phyloP scores from a whole-genome alignment of 169 alveolate genomes.

The Cryptosporidium baileyi region DNA sequence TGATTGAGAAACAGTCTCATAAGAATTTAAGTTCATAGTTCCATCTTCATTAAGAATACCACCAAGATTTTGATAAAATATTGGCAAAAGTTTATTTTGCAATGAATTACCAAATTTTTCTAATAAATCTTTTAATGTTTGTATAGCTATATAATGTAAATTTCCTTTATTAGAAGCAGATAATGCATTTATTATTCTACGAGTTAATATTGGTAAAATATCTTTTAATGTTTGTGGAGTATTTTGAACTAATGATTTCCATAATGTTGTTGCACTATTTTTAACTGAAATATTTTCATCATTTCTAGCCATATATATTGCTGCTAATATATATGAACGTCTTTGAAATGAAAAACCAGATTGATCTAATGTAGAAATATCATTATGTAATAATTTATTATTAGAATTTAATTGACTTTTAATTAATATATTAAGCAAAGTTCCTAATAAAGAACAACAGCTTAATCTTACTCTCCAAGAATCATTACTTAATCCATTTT shows the following conservation, averaged over 20 bases:
- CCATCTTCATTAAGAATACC: conserved; percentile 27
- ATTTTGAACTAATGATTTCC: conserved; percentile 79
- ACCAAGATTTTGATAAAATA: conserved; percentile 60
- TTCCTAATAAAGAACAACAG: conserved; percentile 76
- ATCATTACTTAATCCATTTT: conserved; percentile 72
- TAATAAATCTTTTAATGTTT: conserved; percentile 17
- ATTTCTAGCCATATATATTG: conserved; percentile 75
- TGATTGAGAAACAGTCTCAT: background rate
- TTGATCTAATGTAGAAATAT: conserved; percentile 63
- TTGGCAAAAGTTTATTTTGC: conserved; percentile 25
- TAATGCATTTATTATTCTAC: conserved; percentile 71
- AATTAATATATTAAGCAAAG: conserved; percentile 75
- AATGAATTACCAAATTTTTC: conserved; percentile 43
- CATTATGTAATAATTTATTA: conserved; percentile 36
- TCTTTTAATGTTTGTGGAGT: conserved; percentile 78
- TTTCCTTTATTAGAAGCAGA: conserved; percentile 24
- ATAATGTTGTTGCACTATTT: conserved; percentile 73
- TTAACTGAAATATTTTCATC: conserved; percentile 76
- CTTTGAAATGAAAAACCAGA: conserved; percentile 75
- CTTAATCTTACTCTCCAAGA: conserved; percentile 76
- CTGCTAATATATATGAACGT: conserved; percentile 76
- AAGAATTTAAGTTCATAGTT: background rate
- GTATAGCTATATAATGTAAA: conserved; percentile 19
- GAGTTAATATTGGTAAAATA: conserved; percentile 73
- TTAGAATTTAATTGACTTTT: conserved; percentile 70